Conservation (phyloP, 192 early-diverging fungal species). For the Phycomyces blakesleeanus region DNA sequence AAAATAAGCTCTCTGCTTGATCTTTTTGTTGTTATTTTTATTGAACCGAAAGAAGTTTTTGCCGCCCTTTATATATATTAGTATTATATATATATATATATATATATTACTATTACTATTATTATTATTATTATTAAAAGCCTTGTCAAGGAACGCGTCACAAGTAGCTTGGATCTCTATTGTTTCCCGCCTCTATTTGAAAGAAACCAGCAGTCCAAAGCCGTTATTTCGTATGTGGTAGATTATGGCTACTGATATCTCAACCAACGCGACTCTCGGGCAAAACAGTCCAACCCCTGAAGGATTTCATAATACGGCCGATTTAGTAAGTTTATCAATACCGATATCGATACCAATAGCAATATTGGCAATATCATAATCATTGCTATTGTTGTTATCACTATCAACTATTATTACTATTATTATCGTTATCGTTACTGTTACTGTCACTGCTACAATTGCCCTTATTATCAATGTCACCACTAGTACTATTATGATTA, state of each 20-base stretch:
- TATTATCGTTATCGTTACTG: too few species aligned
- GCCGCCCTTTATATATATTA: too few species aligned
- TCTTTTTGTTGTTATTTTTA: too few species aligned
- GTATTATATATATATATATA: too few species aligned
- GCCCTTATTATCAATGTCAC: too few species aligned
- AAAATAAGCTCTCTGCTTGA: too few species aligned
- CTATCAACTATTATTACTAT: too few species aligned
- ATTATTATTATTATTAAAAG: constrained; percentile 1
- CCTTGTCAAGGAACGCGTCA: constrained; percentile 1
- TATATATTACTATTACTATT: not conserved
- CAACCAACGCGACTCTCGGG: constrained; percentile 2
- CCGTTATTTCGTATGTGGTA: constrained; percentile 1
- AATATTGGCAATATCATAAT: too few species aligned
- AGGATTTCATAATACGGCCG: not conserved
- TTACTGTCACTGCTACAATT: too few species aligned
- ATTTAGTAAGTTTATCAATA: not conserved
- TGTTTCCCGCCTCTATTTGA: not conserved
- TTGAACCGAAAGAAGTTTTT: too few species aligned
- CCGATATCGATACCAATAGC: not conserved
- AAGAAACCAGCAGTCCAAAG: not conserved
- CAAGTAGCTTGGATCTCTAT: not conserved
- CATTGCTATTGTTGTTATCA: too few species aligned
- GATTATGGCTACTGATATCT: constrained; percentile 4
- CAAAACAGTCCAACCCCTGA: constrained; percentile 2
- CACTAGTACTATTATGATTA: too few species aligned